Evolutionary conservation across 2,329 filamentous ascomycete genomes (phyloP), one percentile per base, ranked within the genome.

Genomic region (Penicillium hordei): DNA sequence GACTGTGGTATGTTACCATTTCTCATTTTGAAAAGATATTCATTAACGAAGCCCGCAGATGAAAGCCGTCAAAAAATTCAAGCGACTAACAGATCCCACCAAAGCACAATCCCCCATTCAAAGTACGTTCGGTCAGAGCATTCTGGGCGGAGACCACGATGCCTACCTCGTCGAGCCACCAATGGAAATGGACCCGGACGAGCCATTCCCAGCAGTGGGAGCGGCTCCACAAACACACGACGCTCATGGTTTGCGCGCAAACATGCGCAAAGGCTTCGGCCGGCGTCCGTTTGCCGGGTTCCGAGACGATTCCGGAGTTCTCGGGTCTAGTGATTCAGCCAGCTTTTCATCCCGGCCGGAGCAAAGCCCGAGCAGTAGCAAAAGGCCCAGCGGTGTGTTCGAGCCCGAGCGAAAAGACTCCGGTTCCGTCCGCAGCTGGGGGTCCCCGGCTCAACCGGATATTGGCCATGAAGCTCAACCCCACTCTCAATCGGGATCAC

Each of bases 21-120:
- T n/a, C 33, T n/a, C 27, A 33, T 42, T 31, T 2, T 27, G 15
- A 4, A 10, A 15, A 4, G 2, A 21, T 12, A 36, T 25, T 13
- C 12, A 19, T 48, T 57, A 38, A 50, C 40, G 42, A 13, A 36
- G 38, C 10, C 9, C 25, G 19, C 62, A 91, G 88, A 89, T 97
- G 81, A 94, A 91, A 84, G 94, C 93, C 4, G 93, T 95, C 40
- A 87, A 89, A 62, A 90, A 89, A 57, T 97, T 97, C 80, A 97
- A 95, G 72, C 79, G 83, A 50, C 81, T 95, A 9, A 77, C 94
- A 31, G 80, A 84, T 61, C 78, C 81, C 56, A 82, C 81, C 59
- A 79, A 82, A 65, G 78, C 65, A 45, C 66, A 83, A 5, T 65
- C 70, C 13, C 76, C 80, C 29, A 79, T 87, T 66, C 82, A 85